phyloP scores from a whole-genome alignment of 2,329 filamentous ascomycete genomes.

The Dactylonectria estremocensis region DNA sequence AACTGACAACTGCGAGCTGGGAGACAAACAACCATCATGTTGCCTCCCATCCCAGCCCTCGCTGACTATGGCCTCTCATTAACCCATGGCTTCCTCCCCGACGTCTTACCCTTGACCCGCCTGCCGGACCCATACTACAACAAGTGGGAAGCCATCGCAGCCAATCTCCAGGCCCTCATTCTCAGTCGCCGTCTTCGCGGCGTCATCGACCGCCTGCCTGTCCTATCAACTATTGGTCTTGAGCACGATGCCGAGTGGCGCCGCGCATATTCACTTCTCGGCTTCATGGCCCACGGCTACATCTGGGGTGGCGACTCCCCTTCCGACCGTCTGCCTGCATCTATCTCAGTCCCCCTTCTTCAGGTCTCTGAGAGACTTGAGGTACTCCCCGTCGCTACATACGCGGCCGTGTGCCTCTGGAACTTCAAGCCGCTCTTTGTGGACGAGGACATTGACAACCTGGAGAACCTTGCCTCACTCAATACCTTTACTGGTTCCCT shows the following conservation, averaged over 20 bases:
- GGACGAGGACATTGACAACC: constrained; percentile 83
- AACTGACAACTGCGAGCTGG: neutral
- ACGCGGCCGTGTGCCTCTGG: constrained; percentile 93
- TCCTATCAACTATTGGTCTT: constrained; percentile 87
- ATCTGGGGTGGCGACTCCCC: constrained; percentile 95
- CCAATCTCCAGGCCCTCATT: constrained; percentile 89
- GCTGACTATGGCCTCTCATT: constrained; percentile 86
- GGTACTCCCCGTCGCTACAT: constrained; percentile 93
- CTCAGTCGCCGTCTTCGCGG: constrained; percentile 87
- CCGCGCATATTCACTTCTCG: constrained; percentile 90
- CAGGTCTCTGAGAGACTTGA: constrained; percentile 84
- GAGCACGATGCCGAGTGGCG: constrained; percentile 92
- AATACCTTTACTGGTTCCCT: constrained; percentile 93
- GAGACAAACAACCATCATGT: constrained; percentile 57
- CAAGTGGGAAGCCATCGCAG: constrained; percentile 90
- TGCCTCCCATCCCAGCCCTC: constrained; percentile 73
- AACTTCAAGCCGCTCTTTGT: constrained; percentile 95
- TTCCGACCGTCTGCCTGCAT: constrained; percentile 82
- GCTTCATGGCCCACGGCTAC: constrained; percentile 94
- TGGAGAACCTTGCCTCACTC: constrained; percentile 91
- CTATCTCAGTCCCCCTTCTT: constrained; percentile 87
- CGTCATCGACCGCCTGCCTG: constrained; percentile 84
- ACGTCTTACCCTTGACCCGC: constrained; percentile 82
- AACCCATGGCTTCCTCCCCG: constrained; percentile 88
- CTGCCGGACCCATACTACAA: constrained; percentile 94